Conservation (phyloP, 495 filamentous ascomycete genomes). For the Xylaria palmicola region DNA sequence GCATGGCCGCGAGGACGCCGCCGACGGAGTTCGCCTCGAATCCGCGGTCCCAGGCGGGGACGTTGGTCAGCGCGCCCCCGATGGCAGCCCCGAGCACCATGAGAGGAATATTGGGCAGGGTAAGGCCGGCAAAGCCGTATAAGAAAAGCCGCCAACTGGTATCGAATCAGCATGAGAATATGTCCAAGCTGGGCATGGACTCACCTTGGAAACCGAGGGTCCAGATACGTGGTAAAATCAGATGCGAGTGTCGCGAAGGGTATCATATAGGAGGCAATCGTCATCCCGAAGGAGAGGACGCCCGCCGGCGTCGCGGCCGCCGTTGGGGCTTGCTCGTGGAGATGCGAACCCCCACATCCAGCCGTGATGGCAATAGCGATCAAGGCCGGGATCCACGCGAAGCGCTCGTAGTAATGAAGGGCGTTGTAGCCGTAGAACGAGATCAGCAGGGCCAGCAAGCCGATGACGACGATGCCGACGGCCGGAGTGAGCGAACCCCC, state of each 20-base stretch:
- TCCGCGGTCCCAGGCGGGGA: slow-evolving; percentile 44
- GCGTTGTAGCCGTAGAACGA: slow-evolving; percentile 59
- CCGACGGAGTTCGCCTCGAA: slow-evolving; percentile 49
- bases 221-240: slow-evolving; percentile 51
- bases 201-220: slow-evolving; percentile 45
- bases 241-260: slow-evolving; percentile 46
- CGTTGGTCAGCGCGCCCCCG: slow-evolving; percentile 41
- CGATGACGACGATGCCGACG: slow-evolving; percentile 53
- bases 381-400: slow-evolving; percentile 57
- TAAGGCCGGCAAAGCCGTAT: slow-evolving; percentile 48
- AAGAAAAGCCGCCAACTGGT: slow-evolving; percentile 40
- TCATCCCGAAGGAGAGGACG: slow-evolving; percentile 42
- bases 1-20: slow-evolving; percentile 56
- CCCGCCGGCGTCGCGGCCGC: slow-evolving; percentile 26
- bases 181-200: slow-evolving; percentile 9
- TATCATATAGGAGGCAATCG: slow-evolving; percentile 47
- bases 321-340: slow-evolving; percentile 32
- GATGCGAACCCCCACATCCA: slow-evolving; percentile 38
- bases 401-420: slow-evolving; percentile 61
- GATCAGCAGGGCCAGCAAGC: slow-evolving; percentile 52
- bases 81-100: slow-evolving; percentile 58
- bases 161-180: background rate
- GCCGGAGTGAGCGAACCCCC: slow-evolving; percentile 45
- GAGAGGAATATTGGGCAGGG: slow-evolving; percentile 47
- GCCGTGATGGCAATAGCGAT: slow-evolving; percentile 51